Evolutionary conservation across 1,284 basidiomycete genomes (phyloP), one percentile per base, ranked within the genome.

Genomic region (Heterobasidion annosum): DNA sequence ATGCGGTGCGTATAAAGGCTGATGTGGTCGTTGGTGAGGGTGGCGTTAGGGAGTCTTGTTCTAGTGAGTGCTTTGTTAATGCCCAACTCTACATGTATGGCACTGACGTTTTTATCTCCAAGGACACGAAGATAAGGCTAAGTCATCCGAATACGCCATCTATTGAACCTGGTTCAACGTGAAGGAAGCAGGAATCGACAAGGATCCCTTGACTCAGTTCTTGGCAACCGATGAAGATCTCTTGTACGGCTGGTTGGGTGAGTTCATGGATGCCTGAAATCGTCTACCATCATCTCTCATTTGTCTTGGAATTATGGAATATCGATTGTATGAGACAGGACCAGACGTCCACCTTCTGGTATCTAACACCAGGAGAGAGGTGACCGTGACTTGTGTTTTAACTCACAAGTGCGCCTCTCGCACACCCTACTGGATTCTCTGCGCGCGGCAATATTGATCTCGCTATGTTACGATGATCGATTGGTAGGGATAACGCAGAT

Each of bases 11-110:
- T 15, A 37, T 67, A 8, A 56, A 56, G 7, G 64, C 57, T 13
- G 67, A 70, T 51, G 40, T 67, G 18, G 61, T 71, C 42, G 57
- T 70, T 10, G 64, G 61, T 33, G 66, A 63, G 1, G 68, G 69
- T 18, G 67, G 68, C 3, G 50, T 67, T 32, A 63, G 62, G 62
- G 13, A 56, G 59, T 50, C 60, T 61, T 19, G 64, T 68, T 10
- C 53, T 70, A 51, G 67, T 63, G 50, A 54, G 65, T 50, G 5
- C 8, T 19, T 15, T 34, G 4, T 3, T 25, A 5, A 4, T 25
- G 25, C 25, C 25, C 4, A 25, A 25, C 32, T 48, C 25, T 25
- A 25, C 25, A 25, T 25, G 4, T 5, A 25, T 25, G 25, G 4
- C 25, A 25, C 25, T 25, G 25, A 4, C 25, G 4, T 25, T 25